Percentiles rank a stretch among this genome's conserved stretches.
Conservation (phyloP, 257 asterid species). For the Ehretia macrophylla region DNA sequence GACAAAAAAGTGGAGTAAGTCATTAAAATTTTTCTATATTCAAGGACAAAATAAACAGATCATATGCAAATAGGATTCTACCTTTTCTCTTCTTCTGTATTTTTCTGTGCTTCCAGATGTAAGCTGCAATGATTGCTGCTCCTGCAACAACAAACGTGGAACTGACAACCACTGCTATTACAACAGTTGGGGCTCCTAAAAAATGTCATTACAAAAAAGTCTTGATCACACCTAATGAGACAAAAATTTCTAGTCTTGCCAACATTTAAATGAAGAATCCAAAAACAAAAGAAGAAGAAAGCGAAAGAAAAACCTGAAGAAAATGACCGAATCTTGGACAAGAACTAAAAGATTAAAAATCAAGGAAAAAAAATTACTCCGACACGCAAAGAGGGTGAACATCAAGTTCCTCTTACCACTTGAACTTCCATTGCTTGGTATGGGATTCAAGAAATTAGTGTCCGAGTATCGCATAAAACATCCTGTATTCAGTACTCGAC, state of each 20-base stretch:
- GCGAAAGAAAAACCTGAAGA: background rate
- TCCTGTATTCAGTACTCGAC: slow-evolving; percentile 62
- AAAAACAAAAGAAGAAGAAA: too few species aligned
- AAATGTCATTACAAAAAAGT: background rate
- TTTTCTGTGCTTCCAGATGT: slow-evolving; percentile 14
- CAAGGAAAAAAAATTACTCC: too few species aligned
- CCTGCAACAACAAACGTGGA: slow-evolving; percentile 6
- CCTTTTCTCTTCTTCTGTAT: slow-evolving; percentile 27
- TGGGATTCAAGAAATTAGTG: slow-evolving; percentile 50
- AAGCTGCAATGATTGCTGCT: slow-evolving; percentile 14
- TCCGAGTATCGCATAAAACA: slow-evolving; percentile 69
- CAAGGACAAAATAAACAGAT: too few species aligned
- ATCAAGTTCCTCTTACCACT: slow-evolving; percentile 11
- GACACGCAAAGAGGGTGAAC: too few species aligned
- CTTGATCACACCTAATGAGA: background rate
- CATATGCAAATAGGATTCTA: background rate
- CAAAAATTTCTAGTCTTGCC: too few species aligned
- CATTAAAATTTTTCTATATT: too few species aligned
- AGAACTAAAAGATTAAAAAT: too few species aligned
- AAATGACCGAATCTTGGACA: too few species aligned
- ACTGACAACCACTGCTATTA: slow-evolving; percentile 7
- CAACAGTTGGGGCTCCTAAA: slow-evolving; percentile 7
- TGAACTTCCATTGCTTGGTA: slow-evolving; percentile 18
- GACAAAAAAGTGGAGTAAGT: too few species aligned
- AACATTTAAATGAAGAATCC: background rate